Conservation (phyloP, 345 rosid genomes). For the Eutrema yunnanense region DNA sequence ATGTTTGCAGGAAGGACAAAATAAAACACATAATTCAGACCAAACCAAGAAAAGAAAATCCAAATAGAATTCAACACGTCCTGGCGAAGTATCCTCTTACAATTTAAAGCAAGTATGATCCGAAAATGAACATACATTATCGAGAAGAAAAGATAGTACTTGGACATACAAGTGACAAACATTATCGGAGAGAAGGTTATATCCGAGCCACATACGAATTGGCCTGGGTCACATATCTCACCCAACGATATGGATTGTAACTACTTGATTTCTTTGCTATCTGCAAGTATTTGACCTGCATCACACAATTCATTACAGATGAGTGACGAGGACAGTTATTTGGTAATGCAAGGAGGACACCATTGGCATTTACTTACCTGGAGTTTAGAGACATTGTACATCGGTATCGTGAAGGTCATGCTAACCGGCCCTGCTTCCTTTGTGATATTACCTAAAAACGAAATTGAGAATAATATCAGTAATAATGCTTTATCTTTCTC, state of each 20-base stretch:
- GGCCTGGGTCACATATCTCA: slow-evolving; percentile 97
- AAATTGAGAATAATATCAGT: neutral
- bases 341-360: neutral
- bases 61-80: neutral
- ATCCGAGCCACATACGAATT: slow-evolving; percentile 93
- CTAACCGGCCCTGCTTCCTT: slow-evolving; percentile 98
- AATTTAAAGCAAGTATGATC: neutral
- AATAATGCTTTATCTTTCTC: neutral
- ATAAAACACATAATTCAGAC: neutral
- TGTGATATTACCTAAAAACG: slow-evolving; percentile 71
- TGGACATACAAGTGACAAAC: slow-evolving; percentile 5
- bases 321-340: neutral
- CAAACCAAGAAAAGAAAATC: neutral
- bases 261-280: slow-evolving; percentile 83
- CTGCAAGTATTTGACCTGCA: slow-evolving; percentile 97
- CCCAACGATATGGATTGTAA: slow-evolving; percentile 95
- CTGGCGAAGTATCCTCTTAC: neutral
- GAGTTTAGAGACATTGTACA: slow-evolving; percentile 87
- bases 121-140: neutral
- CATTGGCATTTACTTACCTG: slow-evolving; percentile 49
- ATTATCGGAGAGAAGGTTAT: slow-evolving; percentile 23
- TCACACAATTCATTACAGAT: neutral
- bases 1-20: neutral
- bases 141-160: neutral
- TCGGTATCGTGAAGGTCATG: slow-evolving; percentile 95